These are phyloP conservation scores for Pycnococcus provasolii DNA, from an alignment of 139 green algal genomes.

Conservation along the genomic window DNA sequence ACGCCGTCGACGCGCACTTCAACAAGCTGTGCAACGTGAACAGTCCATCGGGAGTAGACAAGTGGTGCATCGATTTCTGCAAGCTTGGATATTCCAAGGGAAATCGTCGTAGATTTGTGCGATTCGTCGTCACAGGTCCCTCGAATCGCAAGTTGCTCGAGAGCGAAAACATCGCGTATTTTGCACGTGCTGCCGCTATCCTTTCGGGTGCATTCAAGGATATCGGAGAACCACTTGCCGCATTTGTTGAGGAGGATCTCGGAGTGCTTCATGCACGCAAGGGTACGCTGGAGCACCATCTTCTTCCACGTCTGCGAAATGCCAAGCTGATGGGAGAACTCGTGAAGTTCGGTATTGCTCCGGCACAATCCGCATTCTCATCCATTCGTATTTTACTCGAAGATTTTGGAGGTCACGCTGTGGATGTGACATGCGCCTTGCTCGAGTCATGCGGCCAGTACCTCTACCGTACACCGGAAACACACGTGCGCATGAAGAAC, in stretches of 20 bases:
- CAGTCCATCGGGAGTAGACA: no score
- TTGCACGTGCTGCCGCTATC: conserved; percentile 58
- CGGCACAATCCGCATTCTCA: not conserved
- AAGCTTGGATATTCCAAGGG: no score
- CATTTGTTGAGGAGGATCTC: conserved; percentile 66
- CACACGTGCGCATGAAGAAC: conserved; percentile 31
- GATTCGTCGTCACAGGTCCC: no score
- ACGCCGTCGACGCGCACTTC: no score
- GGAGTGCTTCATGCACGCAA: conserved; percentile 41
- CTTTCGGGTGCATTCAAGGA: conserved; percentile 67
- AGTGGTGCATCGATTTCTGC: no score
- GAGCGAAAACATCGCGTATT: conserved; percentile 17
- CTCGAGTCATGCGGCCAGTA: conserved; percentile 78
- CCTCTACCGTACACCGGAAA: conserved; percentile 43
- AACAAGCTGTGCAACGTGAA: no score
- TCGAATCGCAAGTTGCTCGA: no score
- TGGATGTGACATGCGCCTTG: conserved; percentile 71
- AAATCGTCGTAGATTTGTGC: no score
- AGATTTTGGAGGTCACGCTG: conserved; percentile 73
- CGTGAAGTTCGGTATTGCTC: conserved; percentile 61
- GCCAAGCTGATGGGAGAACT: conserved; percentile 77
- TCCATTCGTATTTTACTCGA: conserved; percentile 44
- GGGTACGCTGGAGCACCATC: conserved; percentile 23
- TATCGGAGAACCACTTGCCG: conserved; percentile 36
- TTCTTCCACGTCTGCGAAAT: conserved; percentile 34